Evolutionary conservation across 805 yeast genomes (phyloP), one percentile per base, ranked within the genome.

Genomic region (Barnettozyma salicaria): DNA sequence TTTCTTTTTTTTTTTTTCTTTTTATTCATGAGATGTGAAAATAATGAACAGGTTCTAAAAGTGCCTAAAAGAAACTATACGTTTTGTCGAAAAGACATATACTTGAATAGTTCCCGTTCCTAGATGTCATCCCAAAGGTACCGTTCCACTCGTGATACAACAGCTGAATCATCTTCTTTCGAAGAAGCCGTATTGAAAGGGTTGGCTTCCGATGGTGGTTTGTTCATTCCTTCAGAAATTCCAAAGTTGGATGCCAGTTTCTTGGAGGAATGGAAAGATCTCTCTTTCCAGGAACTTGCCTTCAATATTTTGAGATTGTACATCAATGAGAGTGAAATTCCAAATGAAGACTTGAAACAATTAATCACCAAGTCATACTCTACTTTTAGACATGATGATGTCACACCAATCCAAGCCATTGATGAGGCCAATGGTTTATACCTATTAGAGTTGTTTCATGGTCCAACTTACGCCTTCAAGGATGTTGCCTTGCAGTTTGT

Each of bases 381-480:
- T 21, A 87, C 97, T 22, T 92, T 92, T 73, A 79, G 97, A 62
- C 62, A 81, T n/a, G 56, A 67, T 7, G 83, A 84, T n/a, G 86
- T 92, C 34, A 89, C 98, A 14, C 99, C 99, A 19, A 61, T 88
- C 33, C 57, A 64, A 27, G 68, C 81, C 36, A 73, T 83, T 42
- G 78, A 79, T 47, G 66, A 67, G 30, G 54, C 66, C 40, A 67
- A 74, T 33, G 72, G 76, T 41, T 65, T 90, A 43, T 81, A 85
- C 58, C 65, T 92, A 39, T 70, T 92, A 54, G 99, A 92, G 64
- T 71, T 92, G 42, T 92, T 92, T 78, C 99, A 92, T 58, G 99
- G 99, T 25, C 99, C 99, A 47, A 92, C 99, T 4, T 92, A 90
- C 57, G 99, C 99, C 12, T 92, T 92, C 72, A 92, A 92, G 64